These are phyloP conservation scores for Emmonsiellopsis sp. DNA, from an alignment of 2,329 filamentous ascomycete species.

Conservation along the genomic window DNA sequence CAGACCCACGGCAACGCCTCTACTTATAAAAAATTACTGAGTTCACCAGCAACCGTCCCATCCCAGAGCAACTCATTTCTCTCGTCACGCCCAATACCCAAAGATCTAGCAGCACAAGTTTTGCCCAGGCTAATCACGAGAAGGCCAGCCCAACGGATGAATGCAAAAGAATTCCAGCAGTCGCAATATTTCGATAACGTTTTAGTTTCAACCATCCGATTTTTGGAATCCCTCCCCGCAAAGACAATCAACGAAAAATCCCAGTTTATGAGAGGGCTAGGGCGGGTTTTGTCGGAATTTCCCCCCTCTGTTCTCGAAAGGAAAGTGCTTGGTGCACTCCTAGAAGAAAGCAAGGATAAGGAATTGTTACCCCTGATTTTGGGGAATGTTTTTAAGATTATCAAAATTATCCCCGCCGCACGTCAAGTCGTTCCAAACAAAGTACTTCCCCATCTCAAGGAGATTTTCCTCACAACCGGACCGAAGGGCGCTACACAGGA, in stretches of 20 bases:
- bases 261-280: conserved; percentile 81
- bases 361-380: conserved; percentile 78
- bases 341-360: conserved; percentile 90
- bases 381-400: conserved; percentile 85
- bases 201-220: conserved; percentile 89
- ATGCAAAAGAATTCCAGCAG: conserved; percentile 84
- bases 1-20: conserved; percentile 72
- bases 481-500: conserved; percentile 45
- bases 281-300: conserved; percentile 82
- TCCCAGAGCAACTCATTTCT: conserved; percentile 77
- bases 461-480: conserved; percentile 62
- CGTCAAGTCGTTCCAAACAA: conserved; percentile 74
- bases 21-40: conserved; percentile 76
- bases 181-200: conserved; percentile 97
- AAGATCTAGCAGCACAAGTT: conserved; percentile 64
- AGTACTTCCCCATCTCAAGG: conserved; percentile 74
- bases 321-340: conserved; percentile 77
- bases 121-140: conserved; percentile 80
- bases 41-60: conserved; percentile 68
- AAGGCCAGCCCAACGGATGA: conserved; percentile 77
- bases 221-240: conserved; percentile 80
- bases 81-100: conserved; percentile 68
- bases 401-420: conserved; percentile 67
- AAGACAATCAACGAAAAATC: conserved; percentile 89
- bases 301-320: conserved; percentile 90